A percentile compares a stretch with the other conserved stretches of the same genome.
Evolutionary conservation across 2,329 filamentous ascomycete species (phyloP).

Genomic region (Didymella sp.): DNA sequence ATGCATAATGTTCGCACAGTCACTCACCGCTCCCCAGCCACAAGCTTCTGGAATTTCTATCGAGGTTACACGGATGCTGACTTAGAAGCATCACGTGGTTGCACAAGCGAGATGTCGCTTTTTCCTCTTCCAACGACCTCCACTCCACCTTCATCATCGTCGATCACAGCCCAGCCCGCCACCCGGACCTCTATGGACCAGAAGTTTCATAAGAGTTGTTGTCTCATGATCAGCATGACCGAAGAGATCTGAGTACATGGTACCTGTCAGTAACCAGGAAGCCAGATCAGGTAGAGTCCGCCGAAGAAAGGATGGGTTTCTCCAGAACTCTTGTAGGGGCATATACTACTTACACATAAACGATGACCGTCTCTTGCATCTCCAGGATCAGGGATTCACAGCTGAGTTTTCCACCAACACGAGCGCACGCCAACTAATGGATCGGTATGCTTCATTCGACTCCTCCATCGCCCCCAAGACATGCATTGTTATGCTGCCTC

Average conservation of each 20-base stretch:
- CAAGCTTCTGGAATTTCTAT: not conserved
- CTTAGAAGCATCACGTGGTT: constrained; percentile 6
- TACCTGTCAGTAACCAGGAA: not conserved
- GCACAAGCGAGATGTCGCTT: constrained; percentile 8
- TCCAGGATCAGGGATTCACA: not conserved
- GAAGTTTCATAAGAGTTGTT: not conserved
- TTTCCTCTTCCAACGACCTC: constrained; percentile 4
- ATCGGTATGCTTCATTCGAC: not conserved
- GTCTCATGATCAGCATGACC: not conserved
- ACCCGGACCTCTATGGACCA: not conserved
- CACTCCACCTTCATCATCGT: not conserved
- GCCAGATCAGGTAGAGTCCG: not conserved
- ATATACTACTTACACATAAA: not conserved
- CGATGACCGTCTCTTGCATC: not conserved
- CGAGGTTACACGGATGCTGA: not conserved
- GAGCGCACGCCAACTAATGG: not conserved
- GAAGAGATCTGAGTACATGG: not conserved
- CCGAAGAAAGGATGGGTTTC: not conserved
- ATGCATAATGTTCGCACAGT: constrained; percentile 6
- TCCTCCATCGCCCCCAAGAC: not conserved
- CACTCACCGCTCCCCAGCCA: not conserved
- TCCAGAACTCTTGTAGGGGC: not conserved
- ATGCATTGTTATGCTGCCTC: not conserved
- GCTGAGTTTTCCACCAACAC: not conserved
- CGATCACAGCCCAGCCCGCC: not conserved